Conservation (phyloP, 164 flowering plant species). For the Taxillus chinensis region DNA sequence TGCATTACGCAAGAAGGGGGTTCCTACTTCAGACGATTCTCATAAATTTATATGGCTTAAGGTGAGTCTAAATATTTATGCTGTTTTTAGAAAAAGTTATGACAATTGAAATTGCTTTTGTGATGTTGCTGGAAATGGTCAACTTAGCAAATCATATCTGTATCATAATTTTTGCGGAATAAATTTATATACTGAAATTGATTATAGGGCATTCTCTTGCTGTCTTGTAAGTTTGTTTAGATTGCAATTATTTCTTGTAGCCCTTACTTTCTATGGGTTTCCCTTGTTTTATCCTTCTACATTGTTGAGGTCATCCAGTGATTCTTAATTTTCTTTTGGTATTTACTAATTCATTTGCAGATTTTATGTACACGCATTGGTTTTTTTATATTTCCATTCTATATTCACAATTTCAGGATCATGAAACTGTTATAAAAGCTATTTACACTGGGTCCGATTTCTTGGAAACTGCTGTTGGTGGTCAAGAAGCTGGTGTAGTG, state of each 20-base stretch:
- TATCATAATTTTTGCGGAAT: too few species aligned
- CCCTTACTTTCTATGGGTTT: too few species aligned
- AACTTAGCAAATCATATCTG: too few species aligned
- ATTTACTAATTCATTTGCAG: too few species aligned
- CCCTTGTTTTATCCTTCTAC: too few species aligned
- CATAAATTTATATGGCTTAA: slow-evolving; percentile 73
- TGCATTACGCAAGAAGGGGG: slow-evolving; percentile 51
- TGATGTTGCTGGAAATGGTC: neutral
- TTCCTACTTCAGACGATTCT: slow-evolving; percentile 66
- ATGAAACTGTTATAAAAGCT: slow-evolving; percentile 65
- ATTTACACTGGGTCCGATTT: slow-evolving; percentile 70
- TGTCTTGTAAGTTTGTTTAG: too few species aligned
- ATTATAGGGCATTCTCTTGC: too few species aligned
- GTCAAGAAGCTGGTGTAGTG: slow-evolving; percentile 67
- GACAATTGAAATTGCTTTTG: neutral
- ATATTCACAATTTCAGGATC: slow-evolving; percentile 39
- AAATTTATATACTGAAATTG: too few species aligned
- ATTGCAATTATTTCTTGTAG: too few species aligned
- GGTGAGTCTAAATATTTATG: slow-evolving; percentile 30
- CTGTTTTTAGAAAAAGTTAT: neutral
- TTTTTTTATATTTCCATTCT: neutral
- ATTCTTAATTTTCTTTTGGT: too few species aligned
- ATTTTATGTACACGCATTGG: too few species aligned
- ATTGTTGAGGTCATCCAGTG: too few species aligned
- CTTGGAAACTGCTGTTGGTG: slow-evolving; percentile 39